Evolutionary conservation across 2,329 filamentous ascomycete species (phyloP).

Genomic region (Stagonosporopsis rhizophila): DNA sequence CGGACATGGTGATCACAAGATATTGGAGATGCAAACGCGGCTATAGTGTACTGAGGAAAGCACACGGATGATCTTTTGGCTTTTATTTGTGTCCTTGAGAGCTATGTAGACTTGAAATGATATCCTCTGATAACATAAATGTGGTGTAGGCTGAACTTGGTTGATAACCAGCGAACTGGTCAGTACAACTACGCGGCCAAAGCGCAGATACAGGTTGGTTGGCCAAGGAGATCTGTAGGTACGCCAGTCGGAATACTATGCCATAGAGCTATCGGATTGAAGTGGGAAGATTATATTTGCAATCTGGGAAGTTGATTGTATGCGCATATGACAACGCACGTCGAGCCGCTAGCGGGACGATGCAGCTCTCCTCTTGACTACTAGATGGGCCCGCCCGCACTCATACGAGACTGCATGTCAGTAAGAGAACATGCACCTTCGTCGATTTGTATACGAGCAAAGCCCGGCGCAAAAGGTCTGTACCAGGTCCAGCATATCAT

Average conservation of each 20-base stretch:
- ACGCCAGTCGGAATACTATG: background rate
- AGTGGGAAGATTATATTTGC: background rate
- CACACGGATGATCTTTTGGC: background rate
- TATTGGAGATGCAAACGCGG: background rate
- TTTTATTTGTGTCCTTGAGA: background rate
- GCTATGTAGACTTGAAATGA: background rate
- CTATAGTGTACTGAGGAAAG: background rate
- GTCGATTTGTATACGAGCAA: background rate
- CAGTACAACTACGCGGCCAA: background rate
- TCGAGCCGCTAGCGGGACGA: background rate
- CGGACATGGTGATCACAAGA: background rate
- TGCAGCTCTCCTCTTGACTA: too few species aligned
- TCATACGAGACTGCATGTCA: too few species aligned
- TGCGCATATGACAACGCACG: background rate
- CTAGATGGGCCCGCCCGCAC: too few species aligned
- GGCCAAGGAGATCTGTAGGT: background rate
- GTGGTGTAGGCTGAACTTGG: background rate
- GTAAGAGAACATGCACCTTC: background rate
- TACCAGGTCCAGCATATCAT: background rate
- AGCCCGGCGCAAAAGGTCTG: background rate
- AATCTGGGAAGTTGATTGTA: background rate
- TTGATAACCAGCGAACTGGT: background rate
- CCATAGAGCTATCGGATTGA: background rate
- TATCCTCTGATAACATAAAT: background rate
- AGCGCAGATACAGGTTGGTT: background rate